Base-by-base conservation (phyloP, 305 asterid species). In the Galium porrigens region DNA sequence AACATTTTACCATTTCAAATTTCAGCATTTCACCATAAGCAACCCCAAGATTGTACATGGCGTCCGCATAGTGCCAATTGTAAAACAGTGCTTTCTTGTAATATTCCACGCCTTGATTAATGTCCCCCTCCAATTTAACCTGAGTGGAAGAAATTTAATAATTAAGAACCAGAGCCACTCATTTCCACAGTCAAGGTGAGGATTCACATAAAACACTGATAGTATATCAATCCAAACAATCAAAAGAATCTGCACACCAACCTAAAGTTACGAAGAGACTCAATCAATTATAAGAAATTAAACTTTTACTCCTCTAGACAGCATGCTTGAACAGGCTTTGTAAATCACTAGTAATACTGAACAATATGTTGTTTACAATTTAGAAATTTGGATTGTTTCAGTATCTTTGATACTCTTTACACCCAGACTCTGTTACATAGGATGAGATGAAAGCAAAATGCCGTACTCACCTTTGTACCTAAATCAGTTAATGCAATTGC, bases 11-110 rank as follows among this genome's bases (percentile, higher is more conserved):
- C 99, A 83, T 94, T 79, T 94, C 97, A 81, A 94, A 90, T 79
- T 86, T 86, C 81, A 94, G 91, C 97, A 89, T 90, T 84, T 94
- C 99, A 77, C 97, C 97, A 82, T 94, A 94, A 49, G 99, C 99
- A 78, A 94, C 99, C 9, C 99, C 99, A 68, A 94, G 89, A 82
- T 94, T 94, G 81, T 94, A 94, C 99, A 94, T 85, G 68, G 99
- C 99, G 82, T 94, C 99, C 67, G 99, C 97, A 70, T 94, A 94
- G 72, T 89, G 99, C 97, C 97, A 94, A 70, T 94, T 94, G 73
- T 87, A 94, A 76, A 72, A 87, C 37, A 94, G 86, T 65, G 99
- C 99, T 71, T 83, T 87, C 84, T 89, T 87, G 78, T 94, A 94
- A 74, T 84, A 87, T 42, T 87, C 82, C 69, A 94, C 80, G 51